Evolutionary conservation across 2,329 filamentous ascomycete genomes (phyloP).

Genomic region (Capronia epimyces): DNA sequence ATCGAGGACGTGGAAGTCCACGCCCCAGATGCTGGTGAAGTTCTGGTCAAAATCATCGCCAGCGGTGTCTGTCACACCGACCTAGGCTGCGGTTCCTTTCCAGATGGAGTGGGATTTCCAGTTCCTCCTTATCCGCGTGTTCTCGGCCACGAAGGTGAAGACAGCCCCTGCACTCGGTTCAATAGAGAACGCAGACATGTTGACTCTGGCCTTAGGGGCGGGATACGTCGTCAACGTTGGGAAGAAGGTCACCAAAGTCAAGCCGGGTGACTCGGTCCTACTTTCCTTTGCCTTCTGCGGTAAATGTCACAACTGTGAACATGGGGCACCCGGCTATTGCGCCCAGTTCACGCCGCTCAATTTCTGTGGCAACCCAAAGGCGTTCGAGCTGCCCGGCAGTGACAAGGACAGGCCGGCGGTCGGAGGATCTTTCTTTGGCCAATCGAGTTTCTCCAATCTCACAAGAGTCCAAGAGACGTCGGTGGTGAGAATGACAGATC

Average conservation of each 20-base stretch:
- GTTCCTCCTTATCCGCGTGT: conserved; percentile 2
- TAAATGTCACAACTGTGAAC: conserved; percentile 44
- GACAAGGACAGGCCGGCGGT: conserved; percentile 28
- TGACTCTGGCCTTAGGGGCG: too few species aligned
- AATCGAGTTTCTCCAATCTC: conserved; percentile 42
- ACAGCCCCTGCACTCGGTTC: not conserved
- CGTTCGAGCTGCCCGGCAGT: conserved; percentile 9
- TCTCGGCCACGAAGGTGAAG: conserved; percentile 11
- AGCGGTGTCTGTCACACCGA: conserved; percentile 14
- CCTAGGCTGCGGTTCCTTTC: conserved; percentile 27
- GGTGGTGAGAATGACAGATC: conserved; percentile 40
- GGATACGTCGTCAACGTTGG: conserved; percentile 10
- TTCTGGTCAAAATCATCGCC: conserved; percentile 5
- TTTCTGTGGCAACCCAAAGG: conserved; percentile 29
- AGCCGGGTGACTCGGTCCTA: conserved; percentile 30
- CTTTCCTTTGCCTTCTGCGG: conserved; percentile 46
- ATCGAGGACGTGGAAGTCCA: too few species aligned
- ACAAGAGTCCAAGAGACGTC: conserved; percentile 39
- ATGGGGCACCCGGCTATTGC: conserved; percentile 46
- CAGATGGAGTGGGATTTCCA: not conserved
- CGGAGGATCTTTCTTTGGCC: conserved; percentile 46
- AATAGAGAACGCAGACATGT: not conserved
- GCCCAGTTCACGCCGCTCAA: conserved; percentile 45
- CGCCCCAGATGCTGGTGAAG: too few species aligned
- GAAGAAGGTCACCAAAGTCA: not conserved